Evolutionary conservation across 2,329 filamentous ascomycete genomes (phyloP).

Genomic region (Pseudogymnoascus pannorum): DNA sequence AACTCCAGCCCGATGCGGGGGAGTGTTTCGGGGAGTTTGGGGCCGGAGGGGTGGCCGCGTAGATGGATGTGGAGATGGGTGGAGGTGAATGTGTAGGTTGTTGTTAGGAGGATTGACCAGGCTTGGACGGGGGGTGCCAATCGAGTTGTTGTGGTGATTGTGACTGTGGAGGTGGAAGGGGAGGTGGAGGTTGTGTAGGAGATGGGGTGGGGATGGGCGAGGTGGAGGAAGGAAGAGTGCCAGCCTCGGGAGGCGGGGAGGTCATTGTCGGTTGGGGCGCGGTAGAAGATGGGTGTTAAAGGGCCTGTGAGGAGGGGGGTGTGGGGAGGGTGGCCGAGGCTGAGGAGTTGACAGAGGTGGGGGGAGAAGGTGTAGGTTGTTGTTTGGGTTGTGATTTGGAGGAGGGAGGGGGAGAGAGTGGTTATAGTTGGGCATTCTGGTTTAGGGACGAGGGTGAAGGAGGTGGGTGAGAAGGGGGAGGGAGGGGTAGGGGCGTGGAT

Average conservation of each 20-base stretch:
- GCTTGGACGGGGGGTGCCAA: constrained; percentile 57
- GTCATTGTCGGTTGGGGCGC: constrained; percentile 61
- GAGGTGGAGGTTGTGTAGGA: constrained; percentile 29
- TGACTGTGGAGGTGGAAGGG: constrained; percentile 19
- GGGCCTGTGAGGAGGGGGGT: constrained; percentile 39
- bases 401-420: constrained; percentile 21
- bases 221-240: constrained; percentile 41
- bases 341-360: constrained; percentile 35
- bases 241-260: constrained; percentile 47
- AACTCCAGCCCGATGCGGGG: constrained; percentile 55
- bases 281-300: constrained; percentile 49
- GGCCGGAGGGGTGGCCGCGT: constrained; percentile 40
- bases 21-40: constrained; percentile 47
- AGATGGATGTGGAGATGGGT: constrained; percentile 44
- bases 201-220: constrained; percentile 38
- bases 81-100: constrained; percentile 48
- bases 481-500: constrained; percentile 30
- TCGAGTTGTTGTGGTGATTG: constrained; percentile 40
- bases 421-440: constrained; percentile 20
- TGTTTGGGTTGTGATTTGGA: constrained; percentile 15
- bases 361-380: constrained; percentile 40
- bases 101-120: constrained; percentile 47
- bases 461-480: constrained; percentile 19
- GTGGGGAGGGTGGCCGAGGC: constrained; percentile 31
- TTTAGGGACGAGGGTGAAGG: constrained; percentile 17